phyloP scores from a whole-genome alignment of 1,284 basidiomycete species.

The Athelia psychrophila region DNA sequence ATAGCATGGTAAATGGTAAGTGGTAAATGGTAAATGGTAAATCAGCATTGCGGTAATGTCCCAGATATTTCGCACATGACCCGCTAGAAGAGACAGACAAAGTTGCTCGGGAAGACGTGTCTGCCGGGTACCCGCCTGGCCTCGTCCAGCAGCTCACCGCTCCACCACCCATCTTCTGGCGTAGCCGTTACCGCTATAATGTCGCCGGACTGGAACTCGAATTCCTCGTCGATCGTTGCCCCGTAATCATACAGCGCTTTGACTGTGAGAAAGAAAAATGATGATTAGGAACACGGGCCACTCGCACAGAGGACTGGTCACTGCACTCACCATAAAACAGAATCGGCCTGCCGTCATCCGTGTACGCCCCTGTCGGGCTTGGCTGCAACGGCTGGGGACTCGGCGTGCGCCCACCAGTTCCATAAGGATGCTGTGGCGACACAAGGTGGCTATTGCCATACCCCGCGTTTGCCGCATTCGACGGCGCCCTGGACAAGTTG shows the following conservation, averaged over 20 bases:
- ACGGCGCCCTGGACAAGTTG: background rate
- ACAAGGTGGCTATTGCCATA: slow-evolving; percentile 2
- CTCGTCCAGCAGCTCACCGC: slow-evolving; percentile 83
- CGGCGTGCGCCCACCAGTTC: slow-evolving; percentile 22
- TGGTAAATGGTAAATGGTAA: too few relatives aligned
- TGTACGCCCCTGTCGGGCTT: slow-evolving; percentile 62
- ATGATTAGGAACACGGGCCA: background rate
- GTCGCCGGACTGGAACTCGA: slow-evolving; percentile 89
- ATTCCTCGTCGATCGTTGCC: slow-evolving; percentile 85
- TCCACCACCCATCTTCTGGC: slow-evolving; percentile 96
- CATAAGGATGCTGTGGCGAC: slow-evolving; percentile 13
- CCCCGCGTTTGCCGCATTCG: background rate
- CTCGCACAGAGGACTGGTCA: slow-evolving; percentile 8
- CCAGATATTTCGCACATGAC: too few relatives aligned
- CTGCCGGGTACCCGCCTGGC: slow-evolving; percentile 73
- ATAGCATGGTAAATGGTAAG: too few relatives aligned
- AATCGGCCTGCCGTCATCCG: slow-evolving; percentile 76
- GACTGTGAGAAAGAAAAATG: slow-evolving; percentile 43
- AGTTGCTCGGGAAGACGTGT: slow-evolving; percentile 92
- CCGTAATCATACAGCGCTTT: slow-evolving; percentile 92
- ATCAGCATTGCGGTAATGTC: too few relatives aligned
- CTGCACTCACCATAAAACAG: slow-evolving; percentile 72
- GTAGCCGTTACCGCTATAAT: slow-evolving; percentile 91
- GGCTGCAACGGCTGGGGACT: slow-evolving; percentile 12
- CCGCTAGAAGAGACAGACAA: slow-evolving; percentile 69